These are phyloP conservation scores for Tulasnella sp. DNA, from an alignment of 768 basidiomycete species.

Conservation along the genomic window DNA sequence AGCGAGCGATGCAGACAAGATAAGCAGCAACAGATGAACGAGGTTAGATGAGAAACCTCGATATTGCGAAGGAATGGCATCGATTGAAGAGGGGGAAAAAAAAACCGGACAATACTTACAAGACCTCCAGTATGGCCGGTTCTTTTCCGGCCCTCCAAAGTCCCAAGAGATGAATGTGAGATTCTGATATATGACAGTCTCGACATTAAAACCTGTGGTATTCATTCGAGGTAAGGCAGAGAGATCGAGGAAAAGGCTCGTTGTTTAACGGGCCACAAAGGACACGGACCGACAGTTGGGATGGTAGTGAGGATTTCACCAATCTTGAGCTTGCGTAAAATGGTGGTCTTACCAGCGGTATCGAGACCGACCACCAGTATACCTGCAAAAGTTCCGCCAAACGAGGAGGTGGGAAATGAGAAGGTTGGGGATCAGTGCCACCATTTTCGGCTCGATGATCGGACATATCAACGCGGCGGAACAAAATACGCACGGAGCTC, in stretches of 20 bases:
- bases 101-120: slow-evolving; percentile 63
- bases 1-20: not conserved
- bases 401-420: slow-evolving; percentile 27
- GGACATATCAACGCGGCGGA: not conserved
- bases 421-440: not conserved
- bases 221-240: not conserved
- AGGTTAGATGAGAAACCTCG: not conserved
- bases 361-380: slow-evolving; percentile 99
- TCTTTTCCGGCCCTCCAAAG: slow-evolving; percentile 99
- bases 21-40: not conserved
- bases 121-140: slow-evolving; percentile 99
- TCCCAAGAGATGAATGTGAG: slow-evolving; percentile 99
- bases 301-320: slow-evolving; percentile 99
- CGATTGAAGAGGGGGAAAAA: not conserved
- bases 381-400: slow-evolving; percentile 49
- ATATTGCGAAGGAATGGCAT: not conserved
- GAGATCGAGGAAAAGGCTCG: not conserved
- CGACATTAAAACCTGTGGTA: slow-evolving; percentile 90
- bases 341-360: slow-evolving; percentile 97
- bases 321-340: slow-evolving; percentile 98
- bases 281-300: slow-evolving; percentile 89
- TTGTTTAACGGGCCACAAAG: slow-evolving; percentile 17
- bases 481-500: no score
- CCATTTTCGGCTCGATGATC: not conserved
- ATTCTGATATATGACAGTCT: slow-evolving; percentile 99